A percentile compares a stretch with the other conserved stretches of the same genome.
These are phyloP conservation scores for Dictyostelium purpureum DNA, from an alignment of 78 protist species.

Conservation along the genomic window DNA sequence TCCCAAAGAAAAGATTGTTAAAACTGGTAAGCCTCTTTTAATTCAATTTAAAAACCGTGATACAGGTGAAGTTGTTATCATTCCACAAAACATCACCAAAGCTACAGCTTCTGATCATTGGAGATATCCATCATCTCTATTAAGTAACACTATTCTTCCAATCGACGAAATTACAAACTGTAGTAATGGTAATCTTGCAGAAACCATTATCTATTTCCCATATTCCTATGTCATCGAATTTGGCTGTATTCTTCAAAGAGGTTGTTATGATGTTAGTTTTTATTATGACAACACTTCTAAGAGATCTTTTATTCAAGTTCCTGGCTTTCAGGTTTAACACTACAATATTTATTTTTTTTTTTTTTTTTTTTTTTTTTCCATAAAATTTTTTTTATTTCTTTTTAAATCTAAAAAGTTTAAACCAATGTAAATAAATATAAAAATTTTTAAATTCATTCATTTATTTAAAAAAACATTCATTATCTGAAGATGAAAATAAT, in stretches of 20 bases:
- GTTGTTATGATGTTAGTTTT: not conserved
- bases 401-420: too few species aligned
- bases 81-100: not conserved
- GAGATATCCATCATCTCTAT: not conserved
- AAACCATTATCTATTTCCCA: not conserved
- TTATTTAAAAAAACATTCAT: too few species aligned
- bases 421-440: too few species aligned
- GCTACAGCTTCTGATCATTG: not conserved
- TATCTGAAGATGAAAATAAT: too few species aligned
- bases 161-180: not conserved
- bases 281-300: too few species aligned
- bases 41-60: not conserved
- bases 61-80: not conserved
- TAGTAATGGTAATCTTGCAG: too few species aligned
- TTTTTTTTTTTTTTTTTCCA: too few species aligned
- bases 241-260: not conserved
- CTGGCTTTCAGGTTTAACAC: too few species aligned
- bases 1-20: not conserved
- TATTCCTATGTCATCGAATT: not conserved
- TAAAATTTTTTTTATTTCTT: too few species aligned
- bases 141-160: not conserved
- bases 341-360: too few species aligned
- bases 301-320: too few species aligned
- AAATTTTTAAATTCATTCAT: too few species aligned
- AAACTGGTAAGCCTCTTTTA: not conserved